Percentiles rank a stretch among this genome's conserved stretches.
Evolutionary conservation across 2,329 filamentous ascomycete species (phyloP).

Genomic region (Zymoseptoria passerinii): DNA sequence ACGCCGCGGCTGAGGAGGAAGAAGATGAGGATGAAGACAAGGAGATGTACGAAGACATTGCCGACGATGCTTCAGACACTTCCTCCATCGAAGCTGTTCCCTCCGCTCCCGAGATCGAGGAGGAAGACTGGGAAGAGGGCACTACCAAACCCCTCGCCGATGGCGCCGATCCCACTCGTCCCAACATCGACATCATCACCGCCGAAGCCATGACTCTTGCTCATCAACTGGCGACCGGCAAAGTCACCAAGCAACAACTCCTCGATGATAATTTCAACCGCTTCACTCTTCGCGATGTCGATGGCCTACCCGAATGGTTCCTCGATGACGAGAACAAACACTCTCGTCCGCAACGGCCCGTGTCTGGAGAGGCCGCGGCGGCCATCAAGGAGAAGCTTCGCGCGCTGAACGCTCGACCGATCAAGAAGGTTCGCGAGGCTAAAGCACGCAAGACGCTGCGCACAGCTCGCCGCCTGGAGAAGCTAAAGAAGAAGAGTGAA

Average conservation of each 20-base stretch:
- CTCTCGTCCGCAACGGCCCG: constrained; percentile 78
- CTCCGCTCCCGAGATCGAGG: constrained; percentile 31
- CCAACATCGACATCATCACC: constrained; percentile 97
- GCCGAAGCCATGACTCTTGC: constrained; percentile 97
- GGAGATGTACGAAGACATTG: neutral
- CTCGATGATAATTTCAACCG: constrained; percentile 92
- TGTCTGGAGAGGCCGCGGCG: constrained; percentile 76
- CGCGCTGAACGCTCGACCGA: constrained; percentile 87
- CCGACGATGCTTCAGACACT: neutral
- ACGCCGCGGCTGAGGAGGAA: constrained; percentile 13
- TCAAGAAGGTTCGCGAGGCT: constrained; percentile 98
- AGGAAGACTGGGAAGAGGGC: constrained; percentile 53
- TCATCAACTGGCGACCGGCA: constrained; percentile 78
- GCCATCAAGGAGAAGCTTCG: constrained; percentile 93
- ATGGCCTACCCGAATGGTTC: constrained; percentile 96
- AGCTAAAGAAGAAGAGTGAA: constrained; percentile 94
- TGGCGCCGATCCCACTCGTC: constrained; percentile 43
- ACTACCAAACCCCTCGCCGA: constrained; percentile 48
- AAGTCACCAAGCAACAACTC: constrained; percentile 69
- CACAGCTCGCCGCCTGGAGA: constrained; percentile 82
- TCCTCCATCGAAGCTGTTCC: neutral
- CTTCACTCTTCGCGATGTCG: constrained; percentile 78
- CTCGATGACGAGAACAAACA: constrained; percentile 83
- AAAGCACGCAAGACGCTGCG: constrained; percentile 97
- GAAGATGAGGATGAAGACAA: constrained; percentile 12